These are phyloP conservation scores for Boletus subparvulus DNA, from an alignment of 768 basidiomycete genomes.

Conservation along the genomic window DNA sequence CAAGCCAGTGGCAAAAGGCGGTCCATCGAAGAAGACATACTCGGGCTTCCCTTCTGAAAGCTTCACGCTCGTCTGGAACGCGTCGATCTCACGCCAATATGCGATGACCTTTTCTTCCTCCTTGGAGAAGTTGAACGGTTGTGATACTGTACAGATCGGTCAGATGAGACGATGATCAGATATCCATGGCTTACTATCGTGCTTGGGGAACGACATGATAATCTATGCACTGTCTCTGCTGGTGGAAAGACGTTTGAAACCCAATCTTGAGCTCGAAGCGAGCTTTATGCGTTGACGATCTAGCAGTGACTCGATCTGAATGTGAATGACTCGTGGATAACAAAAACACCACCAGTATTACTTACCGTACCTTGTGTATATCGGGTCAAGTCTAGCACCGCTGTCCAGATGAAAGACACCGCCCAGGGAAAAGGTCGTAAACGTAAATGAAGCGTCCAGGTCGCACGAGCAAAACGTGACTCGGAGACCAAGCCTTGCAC, in stretches of 20 bases:
- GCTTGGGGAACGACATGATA: constrained; percentile 63
- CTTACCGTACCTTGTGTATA: not conserved
- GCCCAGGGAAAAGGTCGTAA: not conserved
- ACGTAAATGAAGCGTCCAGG: not conserved
- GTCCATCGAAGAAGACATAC: constrained; percentile 95
- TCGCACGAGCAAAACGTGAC: not conserved
- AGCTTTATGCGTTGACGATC: not conserved
- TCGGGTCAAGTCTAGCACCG: not conserved
- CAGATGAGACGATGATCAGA: not conserved
- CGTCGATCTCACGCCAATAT: constrained; percentile 97
- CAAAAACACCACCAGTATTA: not conserved
- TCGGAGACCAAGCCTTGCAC: not conserved
- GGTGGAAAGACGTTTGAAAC: not conserved
- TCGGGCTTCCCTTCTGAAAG: constrained; percentile 88
- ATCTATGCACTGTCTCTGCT: not conserved
- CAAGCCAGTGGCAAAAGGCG: constrained; percentile 94
- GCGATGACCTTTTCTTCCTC: constrained; percentile 88
- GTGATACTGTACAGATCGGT: constrained; percentile 51
- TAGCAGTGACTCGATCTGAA: constrained; percentile 15
- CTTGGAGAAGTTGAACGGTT: constrained; percentile 77
- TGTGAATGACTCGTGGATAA: constrained; percentile 6
- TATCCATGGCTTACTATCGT: constrained; percentile 59
- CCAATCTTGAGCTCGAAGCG: not conserved
- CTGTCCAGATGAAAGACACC: not conserved
- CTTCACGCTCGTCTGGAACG: constrained; percentile 92